These are phyloP conservation scores for Histomonas meleagridis DNA, from an alignment of 208 protist species.

Conservation along the genomic window DNA sequence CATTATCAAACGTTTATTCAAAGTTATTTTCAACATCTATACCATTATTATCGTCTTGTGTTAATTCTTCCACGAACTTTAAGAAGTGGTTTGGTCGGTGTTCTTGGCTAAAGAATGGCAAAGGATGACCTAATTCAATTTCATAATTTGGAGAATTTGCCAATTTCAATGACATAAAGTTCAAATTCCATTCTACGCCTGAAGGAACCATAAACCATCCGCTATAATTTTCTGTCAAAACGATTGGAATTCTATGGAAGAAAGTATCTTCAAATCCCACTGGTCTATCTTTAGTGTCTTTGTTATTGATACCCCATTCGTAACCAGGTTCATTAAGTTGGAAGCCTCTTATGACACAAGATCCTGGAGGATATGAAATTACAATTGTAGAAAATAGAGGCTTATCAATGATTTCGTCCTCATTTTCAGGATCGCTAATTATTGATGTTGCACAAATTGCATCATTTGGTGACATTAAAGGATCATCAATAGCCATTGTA, in stretches of 20 bases:
- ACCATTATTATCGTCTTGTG: background rate
- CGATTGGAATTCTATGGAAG: conserved; percentile 73
- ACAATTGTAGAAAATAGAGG: conserved; percentile 27
- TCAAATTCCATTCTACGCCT: conserved; percentile 73
- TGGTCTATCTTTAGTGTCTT: conserved; percentile 54
- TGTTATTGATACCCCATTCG: conserved; percentile 72
- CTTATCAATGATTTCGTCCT: background rate
- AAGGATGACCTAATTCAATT: conserved; percentile 68
- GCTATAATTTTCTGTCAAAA: conserved; percentile 73
- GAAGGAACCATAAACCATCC: conserved; percentile 81
- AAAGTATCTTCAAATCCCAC: conserved; percentile 63
- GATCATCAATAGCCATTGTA: conserved; percentile 73
- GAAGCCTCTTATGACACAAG: conserved; percentile 68
- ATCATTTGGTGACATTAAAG: conserved; percentile 67
- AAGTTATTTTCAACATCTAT: conserved; percentile 25
- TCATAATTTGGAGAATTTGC: conserved; percentile 65
- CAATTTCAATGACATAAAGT: conserved; percentile 75
- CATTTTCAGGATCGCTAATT: conserved; percentile 11
- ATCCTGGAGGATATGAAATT: conserved; percentile 71
- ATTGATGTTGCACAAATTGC: conserved; percentile 65
- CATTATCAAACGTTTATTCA: too few species aligned
- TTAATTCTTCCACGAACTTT: conserved; percentile 57
- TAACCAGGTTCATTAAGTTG: conserved; percentile 67
- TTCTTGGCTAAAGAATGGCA: conserved; percentile 75
- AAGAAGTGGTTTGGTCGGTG: conserved; percentile 77